Conservation (phyloP, 176 grass and related monocot genomes). For the Tillandsia fasciculata region DNA sequence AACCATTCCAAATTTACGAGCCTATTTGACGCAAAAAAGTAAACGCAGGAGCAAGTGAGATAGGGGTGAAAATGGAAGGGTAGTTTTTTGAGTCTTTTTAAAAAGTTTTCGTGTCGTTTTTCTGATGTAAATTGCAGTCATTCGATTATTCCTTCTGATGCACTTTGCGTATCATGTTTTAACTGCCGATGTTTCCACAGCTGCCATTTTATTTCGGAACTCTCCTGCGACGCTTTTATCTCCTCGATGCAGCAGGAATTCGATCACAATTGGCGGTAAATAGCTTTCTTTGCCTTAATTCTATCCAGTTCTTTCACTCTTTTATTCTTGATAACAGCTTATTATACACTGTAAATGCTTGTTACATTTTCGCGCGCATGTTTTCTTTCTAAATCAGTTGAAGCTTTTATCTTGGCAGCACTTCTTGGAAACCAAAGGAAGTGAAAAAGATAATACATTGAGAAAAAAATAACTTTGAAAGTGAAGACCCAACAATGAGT, state of each 20-base stretch:
- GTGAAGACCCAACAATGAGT: neutral
- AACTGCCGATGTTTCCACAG: no score
- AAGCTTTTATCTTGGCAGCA: neutral
- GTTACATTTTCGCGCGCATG: neutral
- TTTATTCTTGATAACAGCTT: neutral
- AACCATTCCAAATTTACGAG: neutral
- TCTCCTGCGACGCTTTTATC: neutral
- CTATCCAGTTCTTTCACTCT: neutral
- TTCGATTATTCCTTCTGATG: no score
- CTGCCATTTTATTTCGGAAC: neutral
- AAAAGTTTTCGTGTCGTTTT: no score
- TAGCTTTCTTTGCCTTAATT: neutral
- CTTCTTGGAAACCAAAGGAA: neutral
- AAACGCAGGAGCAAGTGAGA: no score
- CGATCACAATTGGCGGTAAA: neutral
- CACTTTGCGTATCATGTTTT: no score
- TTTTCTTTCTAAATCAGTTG: neutral
- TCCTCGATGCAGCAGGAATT: neutral
- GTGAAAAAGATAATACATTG: neutral
- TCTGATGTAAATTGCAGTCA: no score
- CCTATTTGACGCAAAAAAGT: no score
- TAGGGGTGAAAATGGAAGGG: no score
- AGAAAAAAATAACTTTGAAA: neutral
- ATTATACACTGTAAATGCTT: neutral
- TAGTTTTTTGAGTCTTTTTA: no score